Evolutionary conservation across 1,284 basidiomycete genomes (phyloP), one percentile per base, ranked within the genome.

Genomic region (Tylopilus sp.): DNA sequence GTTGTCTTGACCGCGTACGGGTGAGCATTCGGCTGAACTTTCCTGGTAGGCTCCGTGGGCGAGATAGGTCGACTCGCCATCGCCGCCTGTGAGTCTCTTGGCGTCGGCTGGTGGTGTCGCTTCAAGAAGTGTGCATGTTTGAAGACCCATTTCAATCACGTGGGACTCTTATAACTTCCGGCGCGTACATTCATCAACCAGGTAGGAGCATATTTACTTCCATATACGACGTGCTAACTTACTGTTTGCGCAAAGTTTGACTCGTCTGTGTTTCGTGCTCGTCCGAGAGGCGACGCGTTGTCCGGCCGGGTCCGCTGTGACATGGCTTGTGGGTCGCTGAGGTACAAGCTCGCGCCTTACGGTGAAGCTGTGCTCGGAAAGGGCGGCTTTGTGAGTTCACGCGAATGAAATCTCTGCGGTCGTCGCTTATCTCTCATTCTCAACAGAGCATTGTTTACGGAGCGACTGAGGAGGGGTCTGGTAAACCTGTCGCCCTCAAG

Each of bases 1-100:
- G 81, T 82, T 8, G 80, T 82, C 66, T 79, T 81, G 54, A 81
- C 72, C 19, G 79, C 74, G 62, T 82, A 82, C 6, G 80, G 80
- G 64, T 82, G 81, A 8, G 77, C 70, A 33, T 81, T 79, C 13
- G 72, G 70, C 44, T 61, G 68, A 36, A 79, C 52, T 57, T 64
- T 73, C 67, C 65, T 74, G 52, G 60, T 61, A 1, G 66, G 49
- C 58, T 74, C 66, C 12, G 33, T 58, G 38, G 74, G 72, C 22
- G 67, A 71, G 26, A 58, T 56, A n/a, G 66, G 70, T 59, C 61
- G 58, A 61, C 26, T 73, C 26, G 62, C 56, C 73, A 74, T 74
- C 32, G 39, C 38, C 32, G 32, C 32, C 2, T 18, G 60, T 61
- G 47, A 44, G 49, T 24, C 33, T 32, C 24, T 57, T 52, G 33